Percentiles rank a stretch among this genome's conserved stretches.
Conservation (phyloP, 805 yeast genomes). For the Teunomyces kruisii region DNA sequence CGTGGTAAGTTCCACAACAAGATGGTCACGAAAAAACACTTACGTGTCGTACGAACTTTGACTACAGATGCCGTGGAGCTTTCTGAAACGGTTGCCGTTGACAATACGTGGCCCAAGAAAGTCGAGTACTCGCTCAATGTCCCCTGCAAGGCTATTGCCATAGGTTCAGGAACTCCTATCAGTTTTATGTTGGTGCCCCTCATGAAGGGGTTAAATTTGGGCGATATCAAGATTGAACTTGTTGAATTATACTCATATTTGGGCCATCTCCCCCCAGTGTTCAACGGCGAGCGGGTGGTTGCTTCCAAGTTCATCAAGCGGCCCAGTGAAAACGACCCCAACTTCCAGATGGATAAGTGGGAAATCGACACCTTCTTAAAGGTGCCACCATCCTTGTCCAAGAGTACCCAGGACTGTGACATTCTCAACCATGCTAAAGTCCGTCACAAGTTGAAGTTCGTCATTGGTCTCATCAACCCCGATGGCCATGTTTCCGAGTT, state of each 20-base stretch:
- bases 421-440: constrained; percentile 70
- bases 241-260: constrained; percentile 67
- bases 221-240: constrained; percentile 66
- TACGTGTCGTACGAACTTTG: constrained; percentile 82
- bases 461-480: constrained; percentile 74
- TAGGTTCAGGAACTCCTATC: constrained; percentile 77
- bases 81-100: constrained; percentile 89
- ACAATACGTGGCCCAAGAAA: constrained; percentile 93
- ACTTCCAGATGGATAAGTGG: constrained; percentile 62
- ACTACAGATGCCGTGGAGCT: constrained; percentile 85
- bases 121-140: constrained; percentile 86
- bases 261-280: constrained; percentile 56
- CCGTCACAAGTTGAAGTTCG: constrained; percentile 83
- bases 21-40: constrained; percentile 63
- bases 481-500: constrained; percentile 93
- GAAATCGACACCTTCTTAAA: constrained; percentile 59
- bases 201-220: constrained; percentile 74
- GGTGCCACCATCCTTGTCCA: constrained; percentile 71
- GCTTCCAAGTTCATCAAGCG: constrained; percentile 45
- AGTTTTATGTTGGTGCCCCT: constrained; percentile 75
- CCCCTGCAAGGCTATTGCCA: constrained; percentile 86
- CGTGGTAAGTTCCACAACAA: constrained; percentile 74
- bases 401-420: constrained; percentile 86
- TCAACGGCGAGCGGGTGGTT: constrained; percentile 62
- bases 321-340: constrained; percentile 43